Conservation (phyloP, 345 rosid genomes). For the Ceriops tagal region DNA sequence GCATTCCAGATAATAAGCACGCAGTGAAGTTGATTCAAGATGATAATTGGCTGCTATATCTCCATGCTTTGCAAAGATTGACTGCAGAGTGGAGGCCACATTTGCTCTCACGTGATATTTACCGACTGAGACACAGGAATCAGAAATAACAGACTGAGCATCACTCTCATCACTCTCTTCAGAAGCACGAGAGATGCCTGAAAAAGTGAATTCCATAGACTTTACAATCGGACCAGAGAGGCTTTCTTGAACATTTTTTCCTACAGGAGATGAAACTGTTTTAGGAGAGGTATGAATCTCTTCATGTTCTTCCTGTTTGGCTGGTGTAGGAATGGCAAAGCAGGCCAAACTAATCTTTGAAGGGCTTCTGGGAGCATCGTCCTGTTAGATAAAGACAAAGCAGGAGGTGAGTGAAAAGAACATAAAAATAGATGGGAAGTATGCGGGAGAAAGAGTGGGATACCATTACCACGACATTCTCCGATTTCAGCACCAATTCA, state of each 20-base stretch:
- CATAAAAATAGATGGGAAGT: not conserved
- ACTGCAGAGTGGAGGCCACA: slow-evolving; percentile 47
- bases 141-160: slow-evolving; percentile 52
- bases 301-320: slow-evolving; percentile 21
- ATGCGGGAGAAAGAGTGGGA: slow-evolving; percentile 1
- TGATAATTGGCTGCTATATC: slow-evolving; percentile 73
- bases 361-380: slow-evolving; percentile 24
- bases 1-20: slow-evolving; percentile 69
- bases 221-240: slow-evolving; percentile 12
- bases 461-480: slow-evolving; percentile 20
- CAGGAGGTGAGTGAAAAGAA: not conserved
- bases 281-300: slow-evolving; percentile 20
- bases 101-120: slow-evolving; percentile 64
- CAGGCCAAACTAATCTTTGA: slow-evolving; percentile 21
- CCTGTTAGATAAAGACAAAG: slow-evolving; percentile 19
- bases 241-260: slow-evolving; percentile 17
- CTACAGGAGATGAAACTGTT: slow-evolving; percentile 11
- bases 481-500: slow-evolving; percentile 30
- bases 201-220: slow-evolving; percentile 40
- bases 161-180: slow-evolving; percentile 52
- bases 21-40: slow-evolving; percentile 64
- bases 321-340: slow-evolving; percentile 21
- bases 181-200: slow-evolving; percentile 32
- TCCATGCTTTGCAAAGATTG: slow-evolving; percentile 63
- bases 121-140: slow-evolving; percentile 63